Percentiles rank a stretch among this genome's conserved stretches.
Evolutionary conservation across 2,329 filamentous ascomycete species (phyloP).

Genomic region (Talaromyces albobiverticillius): DNA sequence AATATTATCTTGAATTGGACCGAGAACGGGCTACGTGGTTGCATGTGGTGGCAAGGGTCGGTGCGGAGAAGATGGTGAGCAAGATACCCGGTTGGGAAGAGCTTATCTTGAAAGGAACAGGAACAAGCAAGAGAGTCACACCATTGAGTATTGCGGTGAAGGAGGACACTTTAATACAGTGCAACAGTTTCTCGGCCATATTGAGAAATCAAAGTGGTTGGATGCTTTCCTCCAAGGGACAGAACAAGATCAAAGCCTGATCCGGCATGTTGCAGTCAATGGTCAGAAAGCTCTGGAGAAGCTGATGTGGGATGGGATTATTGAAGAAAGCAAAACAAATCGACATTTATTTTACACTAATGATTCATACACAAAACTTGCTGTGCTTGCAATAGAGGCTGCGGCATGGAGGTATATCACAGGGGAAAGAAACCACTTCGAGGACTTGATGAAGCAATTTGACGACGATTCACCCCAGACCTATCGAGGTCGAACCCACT

Average conservation of each 20-base stretch:
- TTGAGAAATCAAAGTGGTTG: conserved; percentile 16
- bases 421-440: neutral
- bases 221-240: neutral
- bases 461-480: neutral
- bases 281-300: neutral
- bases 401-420: neutral
- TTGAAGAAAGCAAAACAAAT: neutral
- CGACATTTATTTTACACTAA: neutral
- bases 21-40: neutral
- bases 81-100: neutral
- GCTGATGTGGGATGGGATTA: neutral
- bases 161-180: conserved; percentile 33
- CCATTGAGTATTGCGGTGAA: conserved; percentile 39
- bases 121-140: conserved; percentile 25
- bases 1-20: neutral
- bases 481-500: neutral
- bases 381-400: conserved; percentile 1
- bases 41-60: conserved; percentile 13
- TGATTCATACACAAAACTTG: neutral
- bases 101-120: neutral
- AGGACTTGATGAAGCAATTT: neutral
- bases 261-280: neutral
- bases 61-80: neutral
- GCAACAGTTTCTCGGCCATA: conserved; percentile 27
- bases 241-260: neutral